These are phyloP conservation scores for Pecoramyces ruminantium DNA, from an alignment of 192 early-diverging fungal species.

Conservation along the genomic window DNA sequence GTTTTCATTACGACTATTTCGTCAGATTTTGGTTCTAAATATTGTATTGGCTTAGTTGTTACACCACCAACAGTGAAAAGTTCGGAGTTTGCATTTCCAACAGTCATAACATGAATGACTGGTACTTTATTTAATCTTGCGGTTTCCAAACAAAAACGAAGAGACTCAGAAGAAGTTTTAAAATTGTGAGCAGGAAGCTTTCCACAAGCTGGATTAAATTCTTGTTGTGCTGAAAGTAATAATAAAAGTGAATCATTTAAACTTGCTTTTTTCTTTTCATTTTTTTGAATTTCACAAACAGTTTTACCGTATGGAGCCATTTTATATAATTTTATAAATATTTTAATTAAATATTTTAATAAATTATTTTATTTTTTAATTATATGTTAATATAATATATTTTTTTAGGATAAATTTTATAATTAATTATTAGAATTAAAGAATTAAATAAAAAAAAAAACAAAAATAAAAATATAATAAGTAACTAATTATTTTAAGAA, in stretches of 20 bases:
- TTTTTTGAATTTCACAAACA: neutral
- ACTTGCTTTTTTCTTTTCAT: neutral
- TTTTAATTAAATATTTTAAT: too few species aligned
- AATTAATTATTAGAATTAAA: too few species aligned
- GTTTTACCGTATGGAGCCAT: neutral
- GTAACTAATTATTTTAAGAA: too few species aligned
- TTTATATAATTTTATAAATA: neutral
- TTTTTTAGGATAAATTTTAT: too few species aligned
- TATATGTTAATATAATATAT: too few species aligned
- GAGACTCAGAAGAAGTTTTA: neutral
- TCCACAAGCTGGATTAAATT: neutral
- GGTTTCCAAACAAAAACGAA: neutral
- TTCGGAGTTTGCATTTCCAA: neutral
- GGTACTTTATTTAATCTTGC: neutral
- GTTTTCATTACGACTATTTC: neutral
- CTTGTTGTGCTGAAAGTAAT: neutral
- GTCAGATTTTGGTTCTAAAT: neutral
- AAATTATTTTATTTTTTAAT: too few species aligned
- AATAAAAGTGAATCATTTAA: neutral
- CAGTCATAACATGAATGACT: neutral
- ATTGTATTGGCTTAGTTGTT: neutral
- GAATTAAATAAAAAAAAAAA: too few species aligned
- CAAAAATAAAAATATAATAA: too few species aligned
- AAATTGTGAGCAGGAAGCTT: neutral
- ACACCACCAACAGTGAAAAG: neutral